These are phyloP conservation scores for Diaporthe batatas DNA, from an alignment of 2,329 filamentous ascomycete genomes.

Conservation along the genomic window DNA sequence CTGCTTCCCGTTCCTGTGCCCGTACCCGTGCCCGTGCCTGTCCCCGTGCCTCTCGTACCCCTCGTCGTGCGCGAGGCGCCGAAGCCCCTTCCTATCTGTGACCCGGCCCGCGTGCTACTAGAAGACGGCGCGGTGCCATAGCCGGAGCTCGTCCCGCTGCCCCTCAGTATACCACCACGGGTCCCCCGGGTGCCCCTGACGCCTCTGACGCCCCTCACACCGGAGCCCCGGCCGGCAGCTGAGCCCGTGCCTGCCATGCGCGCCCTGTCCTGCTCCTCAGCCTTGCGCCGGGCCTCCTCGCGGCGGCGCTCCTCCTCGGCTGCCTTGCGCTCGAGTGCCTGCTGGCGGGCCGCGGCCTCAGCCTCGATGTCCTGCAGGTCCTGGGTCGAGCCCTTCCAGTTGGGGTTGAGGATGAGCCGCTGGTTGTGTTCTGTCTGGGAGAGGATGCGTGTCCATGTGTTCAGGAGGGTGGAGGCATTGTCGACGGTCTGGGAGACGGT, in stretches of 20 bases:
- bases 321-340: slow-evolving; percentile 81
- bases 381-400: slow-evolving; percentile 89
- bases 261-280: slow-evolving; percentile 71
- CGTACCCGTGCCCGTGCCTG: slow-evolving; percentile 64
- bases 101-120: slow-evolving; percentile 51
- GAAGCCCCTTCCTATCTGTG: slow-evolving; percentile 61
- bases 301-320: slow-evolving; percentile 83
- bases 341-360: slow-evolving; percentile 79
- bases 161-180: slow-evolving; percentile 37
- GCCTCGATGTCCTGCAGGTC: slow-evolving; percentile 90
- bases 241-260: slow-evolving; percentile 52
- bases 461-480: slow-evolving; percentile 89
- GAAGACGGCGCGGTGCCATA: slow-evolving; percentile 46
- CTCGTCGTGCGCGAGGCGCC: slow-evolving; percentile 48
- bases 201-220: slow-evolving; percentile 38
- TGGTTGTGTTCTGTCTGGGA: slow-evolving; percentile 99
- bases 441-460: slow-evolving; percentile 95
- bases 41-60: slow-evolving; percentile 67
- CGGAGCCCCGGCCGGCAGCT: slow-evolving; percentile 37
- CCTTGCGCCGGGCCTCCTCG: slow-evolving; percentile 75
- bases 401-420: slow-evolving; percentile 86
- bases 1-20: slow-evolving; percentile 63
- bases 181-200: slow-evolving; percentile 39
- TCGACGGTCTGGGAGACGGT: slow-evolving; percentile 88
- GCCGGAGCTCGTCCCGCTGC: slow-evolving; percentile 18